These are phyloP conservation scores for Rhodotorula sp. DNA, from an alignment of 1,284 basidiomycete genomes.

Conservation along the genomic window DNA sequence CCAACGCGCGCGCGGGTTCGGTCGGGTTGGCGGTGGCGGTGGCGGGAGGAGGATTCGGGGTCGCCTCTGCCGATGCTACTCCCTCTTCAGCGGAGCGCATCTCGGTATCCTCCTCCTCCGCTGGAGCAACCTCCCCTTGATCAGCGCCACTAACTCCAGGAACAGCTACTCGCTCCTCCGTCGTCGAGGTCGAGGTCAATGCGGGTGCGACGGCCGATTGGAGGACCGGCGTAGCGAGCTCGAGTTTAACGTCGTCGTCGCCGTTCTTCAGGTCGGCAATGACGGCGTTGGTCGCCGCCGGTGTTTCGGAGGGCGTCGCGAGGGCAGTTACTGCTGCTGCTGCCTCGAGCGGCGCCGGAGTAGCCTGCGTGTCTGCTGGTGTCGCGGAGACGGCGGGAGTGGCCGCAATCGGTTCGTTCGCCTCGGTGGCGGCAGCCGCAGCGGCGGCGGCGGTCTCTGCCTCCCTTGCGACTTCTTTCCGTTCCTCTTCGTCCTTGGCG, in stretches of 20 bases:
- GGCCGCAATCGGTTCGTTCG: neutral
- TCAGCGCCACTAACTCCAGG: neutral
- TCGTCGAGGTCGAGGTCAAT: neutral
- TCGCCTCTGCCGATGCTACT: neutral
- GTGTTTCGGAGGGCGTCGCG: neutral
- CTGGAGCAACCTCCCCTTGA: neutral
- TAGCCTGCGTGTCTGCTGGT: neutral
- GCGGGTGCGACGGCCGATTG: neutral
- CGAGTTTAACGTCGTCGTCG: constrained; percentile 10
- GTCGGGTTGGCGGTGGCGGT: neutral
- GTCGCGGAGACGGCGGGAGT: neutral
- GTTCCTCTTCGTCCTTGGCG: constrained; percentile 11
- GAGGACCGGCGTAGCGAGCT: constrained; percentile 20
- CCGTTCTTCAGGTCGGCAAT: neutral
- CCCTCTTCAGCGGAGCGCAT: neutral
- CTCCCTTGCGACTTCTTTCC: neutral
- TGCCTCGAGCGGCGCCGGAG: neutral
- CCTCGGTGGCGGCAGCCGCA: neutral
- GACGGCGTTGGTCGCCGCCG: neutral
- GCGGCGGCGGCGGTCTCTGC: neutral
- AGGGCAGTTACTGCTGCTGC: neutral
- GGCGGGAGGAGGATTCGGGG: neutral
- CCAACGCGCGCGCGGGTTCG: too few species aligned
- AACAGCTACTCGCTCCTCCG: neutral
- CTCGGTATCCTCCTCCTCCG: neutral